Conservation (phyloP, 768 basidiomycete species). For the Leucosporidium creatinivorum region DNA sequence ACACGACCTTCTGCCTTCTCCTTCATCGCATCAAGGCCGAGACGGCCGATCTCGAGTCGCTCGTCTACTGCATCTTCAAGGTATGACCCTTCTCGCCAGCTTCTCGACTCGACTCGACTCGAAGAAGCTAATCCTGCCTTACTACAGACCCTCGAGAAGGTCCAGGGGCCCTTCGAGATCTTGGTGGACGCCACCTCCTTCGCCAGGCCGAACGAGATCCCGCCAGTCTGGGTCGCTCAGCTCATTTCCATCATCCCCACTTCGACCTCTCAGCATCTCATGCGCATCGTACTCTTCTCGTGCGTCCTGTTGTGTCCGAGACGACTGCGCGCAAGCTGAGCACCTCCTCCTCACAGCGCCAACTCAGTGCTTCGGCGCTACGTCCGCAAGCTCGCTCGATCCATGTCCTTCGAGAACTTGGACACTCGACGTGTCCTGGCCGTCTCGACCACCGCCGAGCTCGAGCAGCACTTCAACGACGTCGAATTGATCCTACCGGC, state of each 20-base stretch:
- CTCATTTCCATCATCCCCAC: constrained; percentile 65
- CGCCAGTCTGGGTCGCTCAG: constrained; percentile 71
- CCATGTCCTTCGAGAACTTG: constrained; percentile 41
- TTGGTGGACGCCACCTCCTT: constrained; percentile 78
- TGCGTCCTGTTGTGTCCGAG: too few relatives aligned
- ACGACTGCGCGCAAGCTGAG: too few relatives aligned
- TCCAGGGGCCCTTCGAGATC: constrained; percentile 51
- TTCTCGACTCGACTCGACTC: neutral
- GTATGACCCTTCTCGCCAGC: constrained; percentile 41
- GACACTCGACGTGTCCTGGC: constrained; percentile 50
- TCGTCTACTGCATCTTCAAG: constrained; percentile 72
- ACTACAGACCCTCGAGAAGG: neutral
- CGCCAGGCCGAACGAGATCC: constrained; percentile 64
- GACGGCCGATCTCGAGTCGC: constrained; percentile 65
- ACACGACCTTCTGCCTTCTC: constrained; percentile 52
- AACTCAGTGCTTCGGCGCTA: constrained; percentile 66
- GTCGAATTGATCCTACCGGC: constrained; percentile 46
- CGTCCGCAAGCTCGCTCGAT: constrained; percentile 52
- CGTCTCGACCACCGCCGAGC: constrained; percentile 58
- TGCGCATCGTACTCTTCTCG: constrained; percentile 54
- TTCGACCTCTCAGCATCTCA: constrained; percentile 61
- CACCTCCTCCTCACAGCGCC: constrained; percentile 46
- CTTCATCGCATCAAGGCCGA: constrained; percentile 70
- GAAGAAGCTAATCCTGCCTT: neutral
- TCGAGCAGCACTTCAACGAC: constrained; percentile 46